phyloP scores from a whole-genome alignment of 306 rosid species.

The Gillenia trifoliata region DNA sequence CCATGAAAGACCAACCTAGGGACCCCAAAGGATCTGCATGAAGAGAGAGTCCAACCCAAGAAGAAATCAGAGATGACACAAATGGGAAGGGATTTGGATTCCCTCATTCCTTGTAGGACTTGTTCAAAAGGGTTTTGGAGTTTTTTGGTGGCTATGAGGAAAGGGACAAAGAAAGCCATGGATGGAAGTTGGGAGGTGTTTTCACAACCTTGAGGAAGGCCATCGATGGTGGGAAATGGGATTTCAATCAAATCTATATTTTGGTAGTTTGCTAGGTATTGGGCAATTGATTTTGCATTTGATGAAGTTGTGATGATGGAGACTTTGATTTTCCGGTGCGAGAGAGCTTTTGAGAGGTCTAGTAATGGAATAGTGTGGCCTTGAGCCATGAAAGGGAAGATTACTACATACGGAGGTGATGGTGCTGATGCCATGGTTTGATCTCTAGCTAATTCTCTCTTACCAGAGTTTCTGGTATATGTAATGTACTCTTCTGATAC shows the following conservation, averaged over 20 bases:
- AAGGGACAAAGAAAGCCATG: not conserved
- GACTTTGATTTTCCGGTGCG: constrained; percentile 15
- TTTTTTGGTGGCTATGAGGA: constrained; percentile 20
- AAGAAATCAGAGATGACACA: constrained; percentile 34
- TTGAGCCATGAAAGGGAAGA: constrained; percentile 43
- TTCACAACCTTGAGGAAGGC: constrained; percentile 30
- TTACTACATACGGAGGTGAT: constrained; percentile 1
- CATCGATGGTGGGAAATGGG: constrained; percentile 22
- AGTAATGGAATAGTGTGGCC: constrained; percentile 35
- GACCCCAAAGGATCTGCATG: constrained; percentile 19
- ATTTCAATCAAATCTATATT: constrained; percentile 13
- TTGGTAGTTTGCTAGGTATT: not conserved
- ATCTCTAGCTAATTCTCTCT: not conserved
- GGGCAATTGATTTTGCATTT: constrained; percentile 7
- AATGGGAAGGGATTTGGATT: constrained; percentile 4
- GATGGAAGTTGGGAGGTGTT: constrained; percentile 23
- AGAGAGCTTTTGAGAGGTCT: constrained; percentile 30
- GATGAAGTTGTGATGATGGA: constrained; percentile 31
- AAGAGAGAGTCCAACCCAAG: constrained; percentile 23
- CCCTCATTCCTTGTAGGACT: constrained; percentile 8
- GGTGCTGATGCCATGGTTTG: constrained; percentile 7
- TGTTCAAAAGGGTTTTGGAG: constrained; percentile 22
- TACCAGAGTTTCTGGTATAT: too few relatives aligned
- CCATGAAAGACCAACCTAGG: constrained; percentile 29
- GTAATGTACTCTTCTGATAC: not conserved